These are phyloP conservation scores for Lepiota brunneoincarnata DNA, from an alignment of 768 basidiomycete genomes.

Conservation along the genomic window DNA sequence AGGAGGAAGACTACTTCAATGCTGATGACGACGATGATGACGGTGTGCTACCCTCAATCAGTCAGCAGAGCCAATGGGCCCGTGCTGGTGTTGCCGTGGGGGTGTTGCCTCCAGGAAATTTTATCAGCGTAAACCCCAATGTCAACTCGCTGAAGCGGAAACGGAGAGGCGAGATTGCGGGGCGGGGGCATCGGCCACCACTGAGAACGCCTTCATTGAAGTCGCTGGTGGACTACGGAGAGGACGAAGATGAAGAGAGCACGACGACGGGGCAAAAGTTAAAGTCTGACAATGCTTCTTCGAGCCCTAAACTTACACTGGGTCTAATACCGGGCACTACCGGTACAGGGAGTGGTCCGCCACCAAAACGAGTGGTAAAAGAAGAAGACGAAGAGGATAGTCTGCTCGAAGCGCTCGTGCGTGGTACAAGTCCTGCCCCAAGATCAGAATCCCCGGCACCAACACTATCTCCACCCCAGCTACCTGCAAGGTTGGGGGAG, in stretches of 20 bases:
- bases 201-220: conserved; percentile 53
- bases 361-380: conserved; percentile 40
- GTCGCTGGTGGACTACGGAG: conserved; percentile 74
- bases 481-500: conserved; percentile 54
- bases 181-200: conserved; percentile 40
- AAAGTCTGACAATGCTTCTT: not conserved
- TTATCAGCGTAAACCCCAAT: conserved; percentile 2
- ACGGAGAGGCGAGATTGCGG: conserved; percentile 42
- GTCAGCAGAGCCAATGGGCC: conserved; percentile 32
- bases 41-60: conserved; percentile 37
- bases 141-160: conserved; percentile 53
- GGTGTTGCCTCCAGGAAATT: conserved; percentile 3
- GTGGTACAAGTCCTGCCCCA: conserved; percentile 37
- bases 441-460: conserved; percentile 19
- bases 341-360: conserved; percentile 32
- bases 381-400: conserved; percentile 56
- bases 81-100: not conserved
- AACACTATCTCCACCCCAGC: conserved; percentile 18
- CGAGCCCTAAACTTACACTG: conserved; percentile 8
- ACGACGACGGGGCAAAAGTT: not conserved
- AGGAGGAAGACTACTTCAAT: conserved; percentile 96
- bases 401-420: conserved; percentile 52
- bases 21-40: conserved; percentile 74
- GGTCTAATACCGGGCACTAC: conserved; percentile 22
- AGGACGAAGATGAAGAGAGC: conserved; percentile 60